Conservation (phyloP, 805 yeast species). For the Barnettozyma californica region DNA sequence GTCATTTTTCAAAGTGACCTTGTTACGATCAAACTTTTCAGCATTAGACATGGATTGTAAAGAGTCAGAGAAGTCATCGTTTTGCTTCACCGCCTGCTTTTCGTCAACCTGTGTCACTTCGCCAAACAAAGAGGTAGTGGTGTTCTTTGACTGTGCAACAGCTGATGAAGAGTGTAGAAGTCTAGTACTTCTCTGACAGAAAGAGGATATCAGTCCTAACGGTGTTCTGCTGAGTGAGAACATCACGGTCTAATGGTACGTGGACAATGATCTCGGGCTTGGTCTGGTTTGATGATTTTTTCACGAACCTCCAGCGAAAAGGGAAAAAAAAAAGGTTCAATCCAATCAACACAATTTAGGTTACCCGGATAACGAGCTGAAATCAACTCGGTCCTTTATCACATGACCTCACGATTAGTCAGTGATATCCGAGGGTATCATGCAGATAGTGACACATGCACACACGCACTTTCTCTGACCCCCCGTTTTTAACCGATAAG, state of each 20-base stretch:
- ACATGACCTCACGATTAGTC: too few species aligned
- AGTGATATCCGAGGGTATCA: neutral
- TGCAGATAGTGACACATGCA: neutral
- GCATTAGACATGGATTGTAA: constrained; percentile 21
- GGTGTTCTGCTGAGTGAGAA: constrained; percentile 1
- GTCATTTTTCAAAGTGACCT: constrained; percentile 32
- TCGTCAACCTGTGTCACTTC: constrained; percentile 20
- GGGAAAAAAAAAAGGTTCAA: neutral
- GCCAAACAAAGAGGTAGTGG: constrained; percentile 19
- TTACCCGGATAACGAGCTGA: neutral
- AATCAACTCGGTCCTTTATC: neutral
- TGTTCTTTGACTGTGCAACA: neutral
- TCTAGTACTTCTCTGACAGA: neutral
- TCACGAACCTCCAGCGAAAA: neutral
- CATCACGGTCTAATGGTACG: neutral
- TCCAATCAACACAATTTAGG: neutral
- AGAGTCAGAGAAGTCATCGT: constrained; percentile 21
- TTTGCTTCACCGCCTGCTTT: constrained; percentile 12
- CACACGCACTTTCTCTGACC: too few species aligned
- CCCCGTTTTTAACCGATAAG: neutral
- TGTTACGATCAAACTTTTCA: constrained; percentile 17
- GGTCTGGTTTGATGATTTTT: neutral
- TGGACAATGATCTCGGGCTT: neutral
- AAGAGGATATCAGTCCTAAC: constrained; percentile 4
- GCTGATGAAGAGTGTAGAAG: constrained; percentile 1